These are phyloP conservation scores for Ilyonectria robusta DNA, from an alignment of 2,329 filamentous ascomycete genomes.

Conservation along the genomic window DNA sequence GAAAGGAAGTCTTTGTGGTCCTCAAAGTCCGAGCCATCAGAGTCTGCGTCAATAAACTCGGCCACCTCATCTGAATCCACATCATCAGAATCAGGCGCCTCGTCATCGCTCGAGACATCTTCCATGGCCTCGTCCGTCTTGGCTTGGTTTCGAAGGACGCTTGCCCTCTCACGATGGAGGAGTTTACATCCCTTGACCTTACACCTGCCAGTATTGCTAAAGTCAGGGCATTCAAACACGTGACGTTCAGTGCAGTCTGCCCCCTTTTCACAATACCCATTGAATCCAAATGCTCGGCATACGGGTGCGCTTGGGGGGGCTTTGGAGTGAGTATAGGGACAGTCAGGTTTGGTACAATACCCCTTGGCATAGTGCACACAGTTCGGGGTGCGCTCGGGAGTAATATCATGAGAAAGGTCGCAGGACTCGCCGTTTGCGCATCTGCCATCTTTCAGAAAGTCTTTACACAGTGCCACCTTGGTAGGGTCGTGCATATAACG, in stretches of 20 bases:
- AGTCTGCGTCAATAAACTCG: constrained; percentile 73
- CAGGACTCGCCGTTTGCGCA: constrained; percentile 85
- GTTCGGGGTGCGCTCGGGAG: constrained; percentile 85
- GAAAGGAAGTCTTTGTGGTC: constrained; percentile 73
- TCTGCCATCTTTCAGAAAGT: constrained; percentile 83
- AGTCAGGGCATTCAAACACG: constrained; percentile 94
- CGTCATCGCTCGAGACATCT: constrained; percentile 85
- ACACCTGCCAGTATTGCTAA: constrained; percentile 91
- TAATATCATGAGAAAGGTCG: constrained; percentile 91
- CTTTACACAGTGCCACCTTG: constrained; percentile 92
- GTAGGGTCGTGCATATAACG: constrained; percentile 86
- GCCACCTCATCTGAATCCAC: constrained; percentile 83
- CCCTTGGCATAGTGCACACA: constrained; percentile 93
- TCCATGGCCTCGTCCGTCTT: constrained; percentile 70
- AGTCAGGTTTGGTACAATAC: constrained; percentile 88
- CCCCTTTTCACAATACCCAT: constrained; percentile 92
- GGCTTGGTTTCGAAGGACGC: constrained; percentile 79
- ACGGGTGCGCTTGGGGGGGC: constrained; percentile 84
- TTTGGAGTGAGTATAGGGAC: constrained; percentile 88
- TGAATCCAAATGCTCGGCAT: constrained; percentile 85
- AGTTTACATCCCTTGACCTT: constrained; percentile 85
- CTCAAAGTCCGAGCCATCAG: constrained; percentile 68
- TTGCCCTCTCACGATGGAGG: constrained; percentile 89
- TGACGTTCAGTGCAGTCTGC: constrained; percentile 84
- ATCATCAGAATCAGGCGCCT: constrained; percentile 80